phyloP scores from a whole-genome alignment of 441 rosid genomes.

The Croton laevigatus region DNA sequence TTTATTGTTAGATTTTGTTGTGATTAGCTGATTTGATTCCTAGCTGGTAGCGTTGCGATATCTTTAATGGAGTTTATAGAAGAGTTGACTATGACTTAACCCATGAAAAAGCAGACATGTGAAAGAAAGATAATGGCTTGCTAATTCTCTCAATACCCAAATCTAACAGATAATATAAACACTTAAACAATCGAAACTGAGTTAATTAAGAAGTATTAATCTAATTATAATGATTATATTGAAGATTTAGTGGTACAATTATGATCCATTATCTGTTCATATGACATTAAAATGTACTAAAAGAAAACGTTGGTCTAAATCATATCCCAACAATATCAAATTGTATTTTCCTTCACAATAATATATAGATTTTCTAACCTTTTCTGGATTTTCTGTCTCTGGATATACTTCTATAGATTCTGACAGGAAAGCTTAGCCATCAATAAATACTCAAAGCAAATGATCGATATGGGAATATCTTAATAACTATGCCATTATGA shows the following conservation, averaged over 20 bases:
- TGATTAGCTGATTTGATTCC: neutral
- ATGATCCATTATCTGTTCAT: neutral
- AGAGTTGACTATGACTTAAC: neutral
- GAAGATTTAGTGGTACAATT: neutral
- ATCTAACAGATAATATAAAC: neutral
- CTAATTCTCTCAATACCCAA: neutral
- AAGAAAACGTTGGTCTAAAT: neutral
- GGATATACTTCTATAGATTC: neutral
- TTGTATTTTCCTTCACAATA: neutral
- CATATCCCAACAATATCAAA: neutral
- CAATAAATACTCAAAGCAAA: too few species aligned
- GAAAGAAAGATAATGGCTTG: neutral
- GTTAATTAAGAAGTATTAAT: constrained; percentile 1
- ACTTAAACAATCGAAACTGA: neutral
- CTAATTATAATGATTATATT: neutral
- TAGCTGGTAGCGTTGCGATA: neutral
- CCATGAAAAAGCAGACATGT: neutral
- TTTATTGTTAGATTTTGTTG: constrained; percentile 2
- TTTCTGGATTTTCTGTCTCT: neutral
- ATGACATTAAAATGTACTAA: neutral
- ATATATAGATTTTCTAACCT: neutral
- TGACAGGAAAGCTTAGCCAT: too few species aligned
- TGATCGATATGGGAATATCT: too few species aligned
- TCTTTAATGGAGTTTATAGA: neutral
- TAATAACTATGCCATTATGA: too few species aligned